Base-by-base conservation (phyloP, 1,139 yeast species). In the Suhomyces terraborum region DNA sequence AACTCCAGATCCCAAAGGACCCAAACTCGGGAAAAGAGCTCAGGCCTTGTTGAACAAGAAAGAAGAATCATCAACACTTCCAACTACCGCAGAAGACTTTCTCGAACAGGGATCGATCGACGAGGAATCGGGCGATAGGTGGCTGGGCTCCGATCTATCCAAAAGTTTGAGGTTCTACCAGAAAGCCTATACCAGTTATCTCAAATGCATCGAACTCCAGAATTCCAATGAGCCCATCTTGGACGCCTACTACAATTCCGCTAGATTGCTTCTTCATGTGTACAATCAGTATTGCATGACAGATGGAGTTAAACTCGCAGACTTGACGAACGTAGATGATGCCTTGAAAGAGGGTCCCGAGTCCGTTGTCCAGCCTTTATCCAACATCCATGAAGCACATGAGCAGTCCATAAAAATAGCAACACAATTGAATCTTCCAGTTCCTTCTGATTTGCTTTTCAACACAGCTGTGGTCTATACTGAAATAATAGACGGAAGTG, bases 91-190 rank as follows among this genome's bases (percentile, higher is more conserved):
- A 1, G 78, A 73, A 19, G 80, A 74, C n/a, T 67, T 50, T 28
- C 60, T 75, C n/a, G 77, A 73, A 30, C 61, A 63, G 41, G 83
- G 77, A 0, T 62, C 77, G 1, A 57, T 58, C 8, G 76, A 73
- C 37, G 84, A 79, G 51, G 82, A 77, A 46, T 72, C 75, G 8
- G 84, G 82, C 0, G 84, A 79, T 49, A 58, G 83, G 41, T 79
- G 83, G 83, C 56, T 74, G 14, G 71, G 78, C 0, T 75, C 82
- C 0, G 83, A 79, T 50, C 54, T 78, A 23, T 59, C 80, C 4
- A 79, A 79, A 49, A 72, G 77, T 1, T 56, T 79, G 26, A 55
- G 84, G 30, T 78, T 78, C 51, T 79, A 76, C 54, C 79, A 77
- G 49, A 64, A 67, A 40, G 79, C 82, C 0, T 75, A 67, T 45